phyloP scores from a whole-genome alignment of 192 early-diverging fungal species.

The Rhizophagus sp. region DNA sequence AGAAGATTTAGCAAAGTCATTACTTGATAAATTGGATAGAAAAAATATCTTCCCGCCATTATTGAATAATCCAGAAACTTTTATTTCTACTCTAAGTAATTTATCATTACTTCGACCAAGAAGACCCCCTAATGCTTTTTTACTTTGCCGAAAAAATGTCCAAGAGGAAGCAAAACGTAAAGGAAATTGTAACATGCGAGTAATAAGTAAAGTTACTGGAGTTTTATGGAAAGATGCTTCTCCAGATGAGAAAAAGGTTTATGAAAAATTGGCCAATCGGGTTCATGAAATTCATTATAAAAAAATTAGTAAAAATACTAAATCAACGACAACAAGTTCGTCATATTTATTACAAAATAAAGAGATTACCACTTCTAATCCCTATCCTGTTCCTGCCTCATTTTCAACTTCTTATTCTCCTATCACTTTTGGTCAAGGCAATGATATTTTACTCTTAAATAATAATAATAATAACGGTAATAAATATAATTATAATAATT shows the following conservation, averaged over 20 bases:
- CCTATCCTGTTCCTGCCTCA: too few relatives aligned
- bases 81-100: neutral
- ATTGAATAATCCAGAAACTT: neutral
- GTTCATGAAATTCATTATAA: slow-evolving; percentile 1
- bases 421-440: too few relatives aligned
- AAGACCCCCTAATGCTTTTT: neutral
- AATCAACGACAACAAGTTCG: neutral
- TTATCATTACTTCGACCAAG: neutral
- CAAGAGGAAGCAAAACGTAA: neutral
- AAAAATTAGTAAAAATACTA: neutral
- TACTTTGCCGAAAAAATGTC: slow-evolving; percentile 15
- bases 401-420: too few relatives aligned
- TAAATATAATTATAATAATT: too few relatives aligned
- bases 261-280: slow-evolving; percentile 2
- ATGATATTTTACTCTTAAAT: too few relatives aligned
- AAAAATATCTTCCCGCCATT: slow-evolving; percentile 1
- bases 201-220: slow-evolving; percentile 10
- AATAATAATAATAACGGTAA: too few relatives aligned
- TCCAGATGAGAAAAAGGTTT: neutral
- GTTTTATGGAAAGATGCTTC: slow-evolving; percentile 12
- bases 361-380: too few relatives aligned
- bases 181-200: slow-evolving; percentile 8
- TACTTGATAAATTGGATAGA: neutral
- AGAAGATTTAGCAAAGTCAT: neutral
- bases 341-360: too few relatives aligned